Base-by-base conservation (phyloP, 805 yeast species). In the Limtongia smithiae region DNA sequence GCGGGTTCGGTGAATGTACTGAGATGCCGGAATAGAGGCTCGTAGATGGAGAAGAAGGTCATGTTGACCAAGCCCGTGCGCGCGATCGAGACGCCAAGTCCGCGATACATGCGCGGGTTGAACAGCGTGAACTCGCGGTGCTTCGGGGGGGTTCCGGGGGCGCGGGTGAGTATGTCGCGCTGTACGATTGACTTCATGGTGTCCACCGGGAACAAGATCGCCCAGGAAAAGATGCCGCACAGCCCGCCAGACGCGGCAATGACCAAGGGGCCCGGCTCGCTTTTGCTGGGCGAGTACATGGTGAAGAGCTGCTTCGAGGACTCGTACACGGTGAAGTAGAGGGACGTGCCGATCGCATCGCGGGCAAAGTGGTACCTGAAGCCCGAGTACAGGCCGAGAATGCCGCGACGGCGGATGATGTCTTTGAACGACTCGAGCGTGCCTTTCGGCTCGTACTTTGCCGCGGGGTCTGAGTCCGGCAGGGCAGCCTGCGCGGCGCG, bases 171-270 rank as follows among this genome's bases (percentile, higher is more conserved):
- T 3, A 83, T 72, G 59, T 86, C 91, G 50, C 83, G 77, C 62
- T 87, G 96, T 37, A 79, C 75, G 49, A 82, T 73, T 1, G 90
- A 79, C 63, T 88, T 87, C 50, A 83, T 72, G 0, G 95, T 87
- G 65, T 87, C 96, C 9, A 87, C 63, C 3, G 95, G 94, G 68
- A 83, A 88, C 3, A 86, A 81, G 0, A 80, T 65, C 2, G 80
- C 67, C 94, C 95, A 86, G 43, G 88, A 75, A 15, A 83, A 67
- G 15, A 82, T 76, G 2, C 95, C 95, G 3, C 93, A 79, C 21
- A 81, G 55, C 0, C 88, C 95, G n/a, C 94, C 95, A 0, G 91
- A 84, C 2, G 81, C 31, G 2, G 83, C 80, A 20, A 82, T 72
- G 7, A 80, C 69, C 4, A 74, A 27, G 1, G 81, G 70, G 39